Base-by-base conservation (phyloP, 2,329 filamentous ascomycete genomes). In the Colletotrichum lindemuthianum region DNA sequence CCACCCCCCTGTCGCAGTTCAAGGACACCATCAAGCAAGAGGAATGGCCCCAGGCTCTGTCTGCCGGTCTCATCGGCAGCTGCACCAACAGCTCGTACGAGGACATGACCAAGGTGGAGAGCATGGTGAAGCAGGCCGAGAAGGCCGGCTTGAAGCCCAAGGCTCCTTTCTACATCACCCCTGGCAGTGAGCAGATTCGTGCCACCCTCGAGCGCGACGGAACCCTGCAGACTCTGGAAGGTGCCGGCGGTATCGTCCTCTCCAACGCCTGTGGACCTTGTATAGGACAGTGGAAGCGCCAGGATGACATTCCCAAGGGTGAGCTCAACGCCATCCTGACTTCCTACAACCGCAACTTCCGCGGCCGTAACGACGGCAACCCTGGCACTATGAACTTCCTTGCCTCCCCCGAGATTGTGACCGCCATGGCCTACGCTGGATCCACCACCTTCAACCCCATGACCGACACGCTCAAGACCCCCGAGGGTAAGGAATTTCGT, bases 41-140 rank as follows among this genome's bases (percentile, higher is more conserved):
- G 77, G 82, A 91, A 54, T 99, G 96, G 96, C 96, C 96, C 2
- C 87, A 92, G 74, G 93, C 90, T 68, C 90, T 99, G 67, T 96
- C 93, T 11, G 95, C 96, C 33, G 94, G 94, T 55, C 86, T 99
- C 59, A 99, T 99, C 74, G 96, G 96, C 66, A 97, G 93, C 81
- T 99, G 96, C 84, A 99, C 96, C 54, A 99, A 99, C 85, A 97
- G 92, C 77, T 98, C 96, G 2, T 99, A 98, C 77, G 91, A 97
- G 79, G 96, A 99, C 76, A 99, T 99, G 96, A 96, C 94, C 40
- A 90, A 95, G 67, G 92, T 94, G 12, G 95, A 97, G 79, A 89
- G 93, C 74, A 87, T 99, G 60, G 92, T 98, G 63, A 94, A 95
- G 78, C 94, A 97, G 77, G 96, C 96, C 9, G 86, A 90, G 56